Conservation (phyloP, 1,139 yeast species). For the Torulaspora pretoriensis region DNA sequence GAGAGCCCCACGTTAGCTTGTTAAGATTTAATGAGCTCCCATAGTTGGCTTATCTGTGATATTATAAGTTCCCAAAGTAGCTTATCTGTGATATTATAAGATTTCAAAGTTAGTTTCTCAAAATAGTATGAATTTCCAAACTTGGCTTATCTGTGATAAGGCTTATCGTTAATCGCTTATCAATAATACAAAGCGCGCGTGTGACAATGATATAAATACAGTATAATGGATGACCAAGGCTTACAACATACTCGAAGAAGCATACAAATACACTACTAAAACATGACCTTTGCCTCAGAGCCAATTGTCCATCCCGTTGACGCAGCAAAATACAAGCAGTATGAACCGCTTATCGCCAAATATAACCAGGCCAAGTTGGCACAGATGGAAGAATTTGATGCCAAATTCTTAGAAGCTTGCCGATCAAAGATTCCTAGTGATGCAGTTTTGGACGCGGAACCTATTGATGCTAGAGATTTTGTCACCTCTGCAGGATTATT, state of each 20-base stretch:
- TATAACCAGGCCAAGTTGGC: constrained; percentile 22
- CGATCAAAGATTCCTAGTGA: constrained; percentile 27
- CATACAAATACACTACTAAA: not conserved
- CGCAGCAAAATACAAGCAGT: constrained; percentile 19
- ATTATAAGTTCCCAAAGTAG: not conserved
- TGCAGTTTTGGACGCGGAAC: constrained; percentile 36
- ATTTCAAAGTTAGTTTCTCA: not conserved
- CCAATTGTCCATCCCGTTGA: constrained; percentile 7
- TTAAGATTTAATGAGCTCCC: not conserved
- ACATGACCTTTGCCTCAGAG: constrained; percentile 6
- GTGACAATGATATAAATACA: not conserved
- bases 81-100: constrained; percentile 7
- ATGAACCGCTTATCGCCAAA: constrained; percentile 21
- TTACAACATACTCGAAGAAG: not conserved
- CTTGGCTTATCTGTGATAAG: constrained; percentile 3
- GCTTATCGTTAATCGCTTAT: constrained; percentile 7
- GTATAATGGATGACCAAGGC: not conserved
- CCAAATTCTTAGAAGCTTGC: constrained; percentile 24
- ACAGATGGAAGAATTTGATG: constrained; percentile 22
- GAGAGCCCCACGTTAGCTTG: too few species aligned
- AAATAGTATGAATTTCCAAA: not conserved
- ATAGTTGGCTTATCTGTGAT: not conserved
- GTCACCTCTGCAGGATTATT: constrained; percentile 39
- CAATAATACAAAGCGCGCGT: not conserved
- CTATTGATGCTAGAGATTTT: constrained; percentile 37